Base-by-base conservation (phyloP, 257 asterid genomes). In the Nicotiana paniculata region DNA sequence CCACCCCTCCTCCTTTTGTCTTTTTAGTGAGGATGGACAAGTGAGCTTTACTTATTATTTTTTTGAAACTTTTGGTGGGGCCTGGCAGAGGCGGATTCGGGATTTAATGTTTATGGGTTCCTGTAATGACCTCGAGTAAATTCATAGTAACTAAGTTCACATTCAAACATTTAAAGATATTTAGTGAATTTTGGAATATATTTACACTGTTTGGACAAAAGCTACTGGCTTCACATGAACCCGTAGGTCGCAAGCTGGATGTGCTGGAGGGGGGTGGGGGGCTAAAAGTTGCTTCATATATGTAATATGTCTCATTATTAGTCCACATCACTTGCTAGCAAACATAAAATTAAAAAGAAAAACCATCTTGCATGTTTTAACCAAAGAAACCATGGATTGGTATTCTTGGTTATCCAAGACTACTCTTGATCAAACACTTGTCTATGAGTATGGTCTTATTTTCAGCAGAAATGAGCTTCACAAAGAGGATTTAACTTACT, bases 391-490 rank as follows among this genome's bases (percentile, higher is more conserved):
- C 84, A 94, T 94, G 97, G 95, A 94, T 86, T 93, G 97, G 98
- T 88, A 84, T 84, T 85, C 95, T 33, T 95, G 97, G 97, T 76
- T 95, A 67, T 91, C 93, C 16, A 88, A 87, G 83, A 86, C 93
- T 16, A 86, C 79, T 83, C 95, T 93, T 7, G 95, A 92, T 18
- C 88, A 87, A 35, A 81, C 90, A 15, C 84, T 88, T 39, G 75
- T 83, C 11, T 83, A 86, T 79, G 92, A 93, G 21, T 93, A 92
- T 86, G 92, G 90, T 10, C 78, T 86, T 18, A 55, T 84, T n/a
- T 88, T 93, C 46, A 77, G 76, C 0, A 88, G 89, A 3, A 93
- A 92, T 81, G 95, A 92, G 90, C 91, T 93, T 17, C 89, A 88
- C 58, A 85, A 81, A 37, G 98, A 92, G 21, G 97, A 93, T 61